A percentile compares a stretch with the other conserved stretches of the same genome.
These are phyloP conservation scores for Aspergillus oerlinghausenensis DNA, from an alignment of 2,329 filamentous ascomycete genomes.

Conservation along the genomic window DNA sequence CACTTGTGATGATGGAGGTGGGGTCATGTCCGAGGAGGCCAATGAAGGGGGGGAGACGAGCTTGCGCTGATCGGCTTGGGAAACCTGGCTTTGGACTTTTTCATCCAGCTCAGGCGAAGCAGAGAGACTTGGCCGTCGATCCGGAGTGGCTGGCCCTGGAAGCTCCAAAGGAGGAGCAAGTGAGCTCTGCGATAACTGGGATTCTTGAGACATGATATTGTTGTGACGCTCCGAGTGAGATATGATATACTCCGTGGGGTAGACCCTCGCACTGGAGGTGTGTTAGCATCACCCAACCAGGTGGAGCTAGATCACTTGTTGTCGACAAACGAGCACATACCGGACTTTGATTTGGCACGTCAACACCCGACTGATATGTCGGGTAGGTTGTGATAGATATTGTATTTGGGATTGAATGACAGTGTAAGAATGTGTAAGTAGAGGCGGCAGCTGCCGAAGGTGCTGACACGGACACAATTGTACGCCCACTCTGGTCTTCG, in stretches of 20 bases:
- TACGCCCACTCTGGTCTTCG: background rate
- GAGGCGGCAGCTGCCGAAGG: background rate
- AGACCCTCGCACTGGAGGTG: conserved; percentile 18
- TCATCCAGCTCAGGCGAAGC: conserved; percentile 33
- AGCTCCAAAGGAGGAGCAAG: conserved; percentile 38
- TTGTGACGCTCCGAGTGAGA: conserved; percentile 3
- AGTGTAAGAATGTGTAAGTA: background rate
- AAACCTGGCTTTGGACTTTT: conserved; percentile 27
- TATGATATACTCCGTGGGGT: conserved; percentile 15
- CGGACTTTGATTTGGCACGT: background rate
- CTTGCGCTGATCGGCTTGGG: conserved; percentile 28
- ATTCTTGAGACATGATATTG: conserved; percentile 30
- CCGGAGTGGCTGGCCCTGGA: conserved; percentile 31
- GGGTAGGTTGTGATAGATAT: conserved; percentile 1
- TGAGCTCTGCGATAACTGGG: conserved; percentile 27
- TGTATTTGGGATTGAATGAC: conserved; percentile 3
- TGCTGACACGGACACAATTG: background rate
- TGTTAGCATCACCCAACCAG: conserved; percentile 13
- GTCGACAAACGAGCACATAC: background rate
- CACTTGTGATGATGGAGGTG: conserved; percentile 59
- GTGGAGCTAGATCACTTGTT: background rate
- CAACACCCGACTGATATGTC: background rate
- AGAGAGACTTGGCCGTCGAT: conserved; percentile 28
- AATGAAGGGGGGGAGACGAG: conserved; percentile 41
- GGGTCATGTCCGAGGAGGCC: conserved; percentile 54